phyloP scores from a whole-genome alignment of 2,329 filamentous ascomycete species.

The Calonectria pauciramosa region DNA sequence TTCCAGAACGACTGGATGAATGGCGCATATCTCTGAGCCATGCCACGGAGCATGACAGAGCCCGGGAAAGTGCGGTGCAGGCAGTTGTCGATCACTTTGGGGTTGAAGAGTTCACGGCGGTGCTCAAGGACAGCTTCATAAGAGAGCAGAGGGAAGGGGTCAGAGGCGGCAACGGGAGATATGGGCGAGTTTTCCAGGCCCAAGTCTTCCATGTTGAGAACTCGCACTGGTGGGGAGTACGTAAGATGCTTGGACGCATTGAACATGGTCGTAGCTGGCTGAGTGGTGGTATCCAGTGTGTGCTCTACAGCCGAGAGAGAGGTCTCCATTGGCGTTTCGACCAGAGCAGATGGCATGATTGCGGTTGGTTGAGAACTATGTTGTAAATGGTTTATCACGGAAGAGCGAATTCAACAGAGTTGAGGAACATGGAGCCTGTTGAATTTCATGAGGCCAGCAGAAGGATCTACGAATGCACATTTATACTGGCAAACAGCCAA shows the following conservation, averaged over 20 bases:
- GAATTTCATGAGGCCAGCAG: not conserved
- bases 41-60: constrained; percentile 70
- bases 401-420: not conserved
- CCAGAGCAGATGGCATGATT: constrained; percentile 4
- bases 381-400: not conserved
- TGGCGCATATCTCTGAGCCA: constrained; percentile 44
- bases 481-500: not conserved
- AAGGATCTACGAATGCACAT: not conserved
- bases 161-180: constrained; percentile 74
- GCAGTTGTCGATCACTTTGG: constrained; percentile 69
- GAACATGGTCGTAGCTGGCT: not conserved
- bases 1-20: constrained; percentile 62
- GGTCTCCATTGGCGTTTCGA: not conserved
- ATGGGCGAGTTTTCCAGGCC: constrained; percentile 70
- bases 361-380: not conserved
- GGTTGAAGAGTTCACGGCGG: constrained; percentile 71
- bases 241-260: constrained; percentile 62
- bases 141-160: constrained; percentile 75
- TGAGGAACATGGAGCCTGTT: not conserved
- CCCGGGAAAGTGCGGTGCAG: constrained; percentile 59
- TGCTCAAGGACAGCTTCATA: constrained; percentile 73
- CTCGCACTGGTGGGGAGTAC: constrained; percentile 63
- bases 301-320: not conserved
- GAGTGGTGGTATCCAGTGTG: not conserved
- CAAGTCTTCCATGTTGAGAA: constrained; percentile 73